Evolutionary conservation across 768 basidiomycete species (phyloP), one percentile per base, ranked within the genome.

Genomic region (Russula sp.): DNA sequence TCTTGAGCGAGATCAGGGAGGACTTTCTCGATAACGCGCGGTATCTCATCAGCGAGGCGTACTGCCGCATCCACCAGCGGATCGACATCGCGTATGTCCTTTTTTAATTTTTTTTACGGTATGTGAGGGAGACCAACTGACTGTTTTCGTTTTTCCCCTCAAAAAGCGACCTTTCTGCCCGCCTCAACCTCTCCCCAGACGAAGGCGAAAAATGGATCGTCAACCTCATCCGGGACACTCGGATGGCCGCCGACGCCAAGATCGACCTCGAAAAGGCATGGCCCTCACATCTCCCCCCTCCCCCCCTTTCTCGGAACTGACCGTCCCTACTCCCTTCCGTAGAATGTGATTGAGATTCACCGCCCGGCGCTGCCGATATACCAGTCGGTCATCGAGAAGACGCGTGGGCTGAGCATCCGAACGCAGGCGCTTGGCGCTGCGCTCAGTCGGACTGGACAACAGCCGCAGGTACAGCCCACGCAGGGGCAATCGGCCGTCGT

Each of bases 191-290:
- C 51, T 87, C 90, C n/a, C 83, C 80, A 45, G 93, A 93, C 66
- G 97, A 98, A 71, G 97, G 96, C 54, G 97, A 99, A 72, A 96
- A 96, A 70, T 99, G 96, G 96, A 96, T 98, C 64, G 97, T 98
- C 69, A 98, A 98, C 78, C 88, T 98, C 64, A 97, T 98, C 69
- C 86, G 97, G 38, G 97, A 98, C 75, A 96, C 95, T 7, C 83
- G 93, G 49, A 93, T 96, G 88, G 93, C 93, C 14, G 88, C 91
- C 1, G 96, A 98, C 68, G 96, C 96, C 55, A 97, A 96, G 77
- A 98, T 98, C 63, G 96, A 98, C 73, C 80, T 98, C 32, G 93
- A 95, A 74, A 93, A 96, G 80, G 93, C 90, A 63, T 42, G 77
- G 51, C 3, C 63, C 63, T 50, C 53, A 35, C 36, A 45, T 20